phyloP scores from a whole-genome alignment of 2,329 filamentous ascomycete genomes.

The Scytalidium sp. region DNA sequence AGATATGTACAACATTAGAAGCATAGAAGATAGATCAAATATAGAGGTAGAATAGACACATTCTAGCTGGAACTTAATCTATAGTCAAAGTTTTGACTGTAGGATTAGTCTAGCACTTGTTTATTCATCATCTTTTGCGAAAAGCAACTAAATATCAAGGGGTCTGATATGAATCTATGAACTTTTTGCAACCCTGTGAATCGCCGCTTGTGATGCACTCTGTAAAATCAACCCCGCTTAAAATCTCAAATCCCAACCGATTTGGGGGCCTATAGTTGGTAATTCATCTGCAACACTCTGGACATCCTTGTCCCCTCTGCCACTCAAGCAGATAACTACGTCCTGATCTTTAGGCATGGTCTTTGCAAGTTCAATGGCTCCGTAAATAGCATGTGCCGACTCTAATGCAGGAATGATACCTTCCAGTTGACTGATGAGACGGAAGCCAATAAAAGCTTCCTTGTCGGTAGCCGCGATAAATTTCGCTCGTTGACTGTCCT shows the following conservation, averaged over 20 bases:
- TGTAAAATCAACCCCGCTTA: too few relatives aligned
- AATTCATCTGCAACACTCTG: conserved; percentile 96
- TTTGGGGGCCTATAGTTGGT: conserved; percentile 82
- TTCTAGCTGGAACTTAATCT: too few relatives aligned
- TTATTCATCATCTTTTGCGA: too few relatives aligned
- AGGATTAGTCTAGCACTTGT: too few relatives aligned
- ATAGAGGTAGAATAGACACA: too few relatives aligned
- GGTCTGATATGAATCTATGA: too few relatives aligned
- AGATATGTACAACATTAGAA: too few relatives aligned
- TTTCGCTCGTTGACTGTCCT: conserved; percentile 80
- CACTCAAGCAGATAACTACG: conserved; percentile 89
- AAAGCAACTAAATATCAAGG: too few relatives aligned
- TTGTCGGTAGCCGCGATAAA: conserved; percentile 92
- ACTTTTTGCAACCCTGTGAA: too few relatives aligned
- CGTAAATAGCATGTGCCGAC: conserved; percentile 88
- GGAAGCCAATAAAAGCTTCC: conserved; percentile 85
- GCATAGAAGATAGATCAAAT: too few relatives aligned
- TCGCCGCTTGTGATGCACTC: too few relatives aligned
- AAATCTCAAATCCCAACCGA: conserved; percentile 70
- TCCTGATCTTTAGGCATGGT: conserved; percentile 86
- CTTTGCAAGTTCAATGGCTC: conserved; percentile 87
- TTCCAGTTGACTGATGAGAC: conserved; percentile 79
- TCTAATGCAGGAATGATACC: conserved; percentile 97
- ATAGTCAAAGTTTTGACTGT: too few relatives aligned
- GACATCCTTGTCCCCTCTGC: conserved; percentile 96